Conservation (phyloP, 495 filamentous ascomycete species). For the Aspergillus conjunctus region DNA sequence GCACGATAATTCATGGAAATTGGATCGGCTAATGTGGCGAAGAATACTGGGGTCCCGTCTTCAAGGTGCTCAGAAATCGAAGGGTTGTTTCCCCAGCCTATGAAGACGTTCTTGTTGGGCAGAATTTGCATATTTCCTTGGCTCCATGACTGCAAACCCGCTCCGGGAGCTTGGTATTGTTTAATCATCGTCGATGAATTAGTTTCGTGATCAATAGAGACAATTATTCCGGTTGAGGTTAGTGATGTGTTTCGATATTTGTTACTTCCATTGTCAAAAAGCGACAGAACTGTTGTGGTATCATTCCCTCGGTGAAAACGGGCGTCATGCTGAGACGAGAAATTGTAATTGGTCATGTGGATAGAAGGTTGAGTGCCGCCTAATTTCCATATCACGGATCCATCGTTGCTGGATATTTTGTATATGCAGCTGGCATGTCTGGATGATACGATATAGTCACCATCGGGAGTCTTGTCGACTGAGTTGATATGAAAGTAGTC, state of each 20-base stretch:
- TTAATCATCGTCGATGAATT: constrained; percentile 34
- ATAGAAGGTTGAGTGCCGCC: constrained; percentile 40
- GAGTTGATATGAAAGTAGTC: constrained; percentile 36
- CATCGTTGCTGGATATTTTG: constrained; percentile 53
- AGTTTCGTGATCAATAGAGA: constrained; percentile 42
- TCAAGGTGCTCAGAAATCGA: constrained; percentile 50
- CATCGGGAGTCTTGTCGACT: constrained; percentile 31
- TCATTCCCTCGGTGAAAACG: constrained; percentile 41
- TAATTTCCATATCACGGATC: constrained; percentile 56
- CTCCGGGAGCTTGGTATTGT: constrained; percentile 18
- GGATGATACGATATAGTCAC: constrained; percentile 55
- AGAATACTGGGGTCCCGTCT: constrained; percentile 45
- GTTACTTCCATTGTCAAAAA: constrained; percentile 49
- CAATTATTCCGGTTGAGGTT: constrained; percentile 49
- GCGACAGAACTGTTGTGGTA: constrained; percentile 38
- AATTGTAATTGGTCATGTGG: constrained; percentile 33
- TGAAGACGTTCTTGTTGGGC: constrained; percentile 46
- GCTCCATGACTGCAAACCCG: constrained; percentile 30
- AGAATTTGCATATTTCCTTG: constrained; percentile 57
- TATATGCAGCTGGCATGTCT: constrained; percentile 51
- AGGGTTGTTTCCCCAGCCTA: constrained; percentile 52
- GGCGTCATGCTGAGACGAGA: constrained; percentile 56
- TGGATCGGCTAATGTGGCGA: constrained; percentile 20
- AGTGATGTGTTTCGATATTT: constrained; percentile 27
- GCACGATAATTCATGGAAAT: constrained; percentile 26